These are phyloP conservation scores for Forsythia suspensa DNA, from an alignment of 257 asterid genomes.

Conservation along the genomic window DNA sequence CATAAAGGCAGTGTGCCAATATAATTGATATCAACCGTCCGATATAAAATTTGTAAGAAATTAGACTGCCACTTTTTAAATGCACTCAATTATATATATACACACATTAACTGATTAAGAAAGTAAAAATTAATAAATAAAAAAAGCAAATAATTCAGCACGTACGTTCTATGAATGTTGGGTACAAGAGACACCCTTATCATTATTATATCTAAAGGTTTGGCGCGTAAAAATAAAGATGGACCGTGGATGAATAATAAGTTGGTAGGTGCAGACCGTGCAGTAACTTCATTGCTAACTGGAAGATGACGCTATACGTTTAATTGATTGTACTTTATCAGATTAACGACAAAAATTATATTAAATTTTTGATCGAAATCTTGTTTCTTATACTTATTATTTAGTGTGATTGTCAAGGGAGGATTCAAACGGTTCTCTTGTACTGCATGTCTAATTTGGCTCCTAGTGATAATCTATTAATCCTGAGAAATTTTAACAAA, in stretches of 20 bases:
- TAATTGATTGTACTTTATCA: background rate
- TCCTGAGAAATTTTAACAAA: background rate
- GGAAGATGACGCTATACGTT: background rate
- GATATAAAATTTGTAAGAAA: background rate
- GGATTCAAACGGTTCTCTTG: too few species aligned
- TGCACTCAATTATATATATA: background rate
- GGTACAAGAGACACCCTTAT: background rate
- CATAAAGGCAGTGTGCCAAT: background rate
- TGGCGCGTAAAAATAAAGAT: background rate
- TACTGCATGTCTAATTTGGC: too few species aligned
- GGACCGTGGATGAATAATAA: background rate
- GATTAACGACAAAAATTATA: too few species aligned
- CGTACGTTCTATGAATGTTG: background rate
- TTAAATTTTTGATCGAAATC: too few species aligned
- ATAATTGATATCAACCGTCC: background rate
- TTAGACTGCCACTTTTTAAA: background rate
- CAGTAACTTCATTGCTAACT: background rate
- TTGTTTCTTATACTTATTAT: too few species aligned
- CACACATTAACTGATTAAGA: background rate
- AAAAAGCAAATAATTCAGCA: background rate
- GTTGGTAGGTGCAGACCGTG: background rate
- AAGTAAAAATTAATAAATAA: background rate
- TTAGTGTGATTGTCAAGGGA: too few species aligned
- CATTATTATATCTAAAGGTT: background rate
- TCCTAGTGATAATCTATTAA: background rate